These are phyloP conservation scores for Neurospora sp. DNA, from an alignment of 495 filamentous ascomycete species.

Conservation along the genomic window DNA sequence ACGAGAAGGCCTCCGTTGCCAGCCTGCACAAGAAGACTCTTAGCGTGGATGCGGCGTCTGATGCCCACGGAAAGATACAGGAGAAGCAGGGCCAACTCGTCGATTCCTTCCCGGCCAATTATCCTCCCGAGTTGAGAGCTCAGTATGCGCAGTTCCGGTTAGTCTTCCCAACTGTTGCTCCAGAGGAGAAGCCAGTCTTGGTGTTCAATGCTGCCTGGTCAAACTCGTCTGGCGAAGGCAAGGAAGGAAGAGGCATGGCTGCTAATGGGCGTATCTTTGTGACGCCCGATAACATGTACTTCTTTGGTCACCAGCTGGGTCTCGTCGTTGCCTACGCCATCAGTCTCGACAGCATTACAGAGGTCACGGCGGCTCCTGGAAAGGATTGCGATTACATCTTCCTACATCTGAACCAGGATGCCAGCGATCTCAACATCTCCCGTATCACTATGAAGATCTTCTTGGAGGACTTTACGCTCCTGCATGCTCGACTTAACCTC, in stretches of 20 bases:
- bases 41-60: slow-evolving; percentile 52
- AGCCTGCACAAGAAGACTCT: slow-evolving; percentile 66
- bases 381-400: slow-evolving; percentile 90
- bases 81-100: slow-evolving; percentile 19
- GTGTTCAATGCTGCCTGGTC: slow-evolving; percentile 48
- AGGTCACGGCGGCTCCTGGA: slow-evolving; percentile 83
- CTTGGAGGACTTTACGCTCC: slow-evolving; percentile 71
- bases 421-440: slow-evolving; percentile 52
- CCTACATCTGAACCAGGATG: slow-evolving; percentile 60
- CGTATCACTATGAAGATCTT: slow-evolving; percentile 84
- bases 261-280: slow-evolving; percentile 76
- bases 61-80: slow-evolving; percentile 28
- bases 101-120: slow-evolving; percentile 67
- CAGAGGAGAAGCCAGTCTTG: slow-evolving; percentile 67
- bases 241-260: slow-evolving; percentile 26
- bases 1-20: slow-evolving; percentile 15
- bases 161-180: slow-evolving; percentile 71
- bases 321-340: slow-evolving; percentile 73
- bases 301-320: slow-evolving; percentile 93
- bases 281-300: slow-evolving; percentile 77
- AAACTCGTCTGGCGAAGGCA: slow-evolving; percentile 28
- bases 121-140: slow-evolving; percentile 70
- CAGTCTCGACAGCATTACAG: slow-evolving; percentile 62
- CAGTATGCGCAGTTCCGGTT: slow-evolving; percentile 92
- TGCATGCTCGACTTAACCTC: slow-evolving; percentile 76